Evolutionary conservation across 1,284 basidiomycete species (phyloP).

Genomic region (Pulchroboletus neoregius): DNA sequence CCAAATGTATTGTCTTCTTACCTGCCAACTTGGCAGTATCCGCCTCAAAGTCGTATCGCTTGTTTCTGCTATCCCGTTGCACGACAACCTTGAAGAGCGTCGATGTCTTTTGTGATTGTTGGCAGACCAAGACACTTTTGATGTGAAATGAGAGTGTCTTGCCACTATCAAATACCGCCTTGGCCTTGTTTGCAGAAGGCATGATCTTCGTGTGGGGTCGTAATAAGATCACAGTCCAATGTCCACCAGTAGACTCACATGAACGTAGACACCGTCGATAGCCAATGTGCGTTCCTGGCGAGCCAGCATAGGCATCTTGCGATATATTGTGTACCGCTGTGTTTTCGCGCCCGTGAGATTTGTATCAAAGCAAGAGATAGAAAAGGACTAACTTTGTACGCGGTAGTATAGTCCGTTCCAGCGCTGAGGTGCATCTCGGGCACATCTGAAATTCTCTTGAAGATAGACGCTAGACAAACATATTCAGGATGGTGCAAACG

Average conservation of each 20-base stretch:
- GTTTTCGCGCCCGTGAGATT: not conserved
- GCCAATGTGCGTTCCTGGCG: slow-evolving; percentile 89
- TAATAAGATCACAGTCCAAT: slow-evolving; percentile 1
- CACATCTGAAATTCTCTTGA: slow-evolving; percentile 79
- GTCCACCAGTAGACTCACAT: slow-evolving; percentile 51
- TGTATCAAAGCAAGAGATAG: not conserved
- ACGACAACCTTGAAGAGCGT: slow-evolving; percentile 85
- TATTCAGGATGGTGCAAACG: not conserved
- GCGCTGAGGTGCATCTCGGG: slow-evolving; percentile 58
- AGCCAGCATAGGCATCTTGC: slow-evolving; percentile 91
- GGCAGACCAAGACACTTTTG: slow-evolving; percentile 79
- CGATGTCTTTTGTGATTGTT: slow-evolving; percentile 78
- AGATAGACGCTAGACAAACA: slow-evolving; percentile 72
- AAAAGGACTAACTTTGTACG: slow-evolving; percentile 68
- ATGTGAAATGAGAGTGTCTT: slow-evolving; percentile 93
- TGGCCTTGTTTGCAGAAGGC: slow-evolving; percentile 78
- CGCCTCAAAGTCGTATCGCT: slow-evolving; percentile 97
- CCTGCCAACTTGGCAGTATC: slow-evolving; percentile 80
- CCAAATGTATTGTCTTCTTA: slow-evolving; percentile 36
- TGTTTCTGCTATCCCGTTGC: slow-evolving; percentile 67
- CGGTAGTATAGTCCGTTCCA: slow-evolving; percentile 61
- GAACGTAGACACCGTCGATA: slow-evolving; percentile 93
- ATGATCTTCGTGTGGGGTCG: slow-evolving; percentile 61
- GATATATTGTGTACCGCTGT: slow-evolving; percentile 90
- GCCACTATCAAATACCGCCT: slow-evolving; percentile 81